These are phyloP conservation scores for Gaertneriomyces semiglobifer DNA, from an alignment of 192 early-diverging fungal genomes.

Conservation along the genomic window DNA sequence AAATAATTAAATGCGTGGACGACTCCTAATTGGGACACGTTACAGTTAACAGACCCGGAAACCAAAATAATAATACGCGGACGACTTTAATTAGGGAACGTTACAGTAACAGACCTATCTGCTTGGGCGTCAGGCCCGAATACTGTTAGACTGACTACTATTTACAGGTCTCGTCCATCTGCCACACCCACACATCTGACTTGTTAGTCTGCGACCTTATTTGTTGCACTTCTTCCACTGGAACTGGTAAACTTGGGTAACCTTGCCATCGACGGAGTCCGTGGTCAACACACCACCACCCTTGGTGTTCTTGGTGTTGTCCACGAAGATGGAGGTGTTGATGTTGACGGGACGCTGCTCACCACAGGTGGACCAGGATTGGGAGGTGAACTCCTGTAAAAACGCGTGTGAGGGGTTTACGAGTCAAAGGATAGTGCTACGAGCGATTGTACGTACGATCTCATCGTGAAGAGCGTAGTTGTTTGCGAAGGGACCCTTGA, in stretches of 20 bases:
- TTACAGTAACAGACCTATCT: no score
- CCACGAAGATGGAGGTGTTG: conserved; percentile 32
- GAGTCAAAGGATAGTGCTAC: background rate
- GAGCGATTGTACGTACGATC: background rate
- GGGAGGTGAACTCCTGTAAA: conserved; percentile 2
- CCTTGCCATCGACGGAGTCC: conserved; percentile 34
- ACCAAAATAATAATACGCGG: no score
- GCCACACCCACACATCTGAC: no score
- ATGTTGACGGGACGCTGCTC: conserved; percentile 19
- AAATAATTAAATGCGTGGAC: no score
- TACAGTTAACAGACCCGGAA: no score
- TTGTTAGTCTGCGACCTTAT: no score
- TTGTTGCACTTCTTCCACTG: conserved; percentile 23
- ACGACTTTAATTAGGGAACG: no score
- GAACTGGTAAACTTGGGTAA: conserved; percentile 23
- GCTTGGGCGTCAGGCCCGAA: no score
- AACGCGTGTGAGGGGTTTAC: background rate
- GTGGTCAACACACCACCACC: conserved; percentile 26
- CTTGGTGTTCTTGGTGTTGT: conserved; percentile 17
- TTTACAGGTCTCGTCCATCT: no score
- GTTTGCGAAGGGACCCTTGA: conserved; percentile 19
- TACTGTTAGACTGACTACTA: no score
- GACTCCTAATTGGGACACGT: no score
- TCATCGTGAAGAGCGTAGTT: conserved; percentile 21
- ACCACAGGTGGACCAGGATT: conserved; percentile 31